Base-by-base conservation (phyloP, 495 filamentous ascomycete genomes). In the Talaromyces thailandensis region DNA sequence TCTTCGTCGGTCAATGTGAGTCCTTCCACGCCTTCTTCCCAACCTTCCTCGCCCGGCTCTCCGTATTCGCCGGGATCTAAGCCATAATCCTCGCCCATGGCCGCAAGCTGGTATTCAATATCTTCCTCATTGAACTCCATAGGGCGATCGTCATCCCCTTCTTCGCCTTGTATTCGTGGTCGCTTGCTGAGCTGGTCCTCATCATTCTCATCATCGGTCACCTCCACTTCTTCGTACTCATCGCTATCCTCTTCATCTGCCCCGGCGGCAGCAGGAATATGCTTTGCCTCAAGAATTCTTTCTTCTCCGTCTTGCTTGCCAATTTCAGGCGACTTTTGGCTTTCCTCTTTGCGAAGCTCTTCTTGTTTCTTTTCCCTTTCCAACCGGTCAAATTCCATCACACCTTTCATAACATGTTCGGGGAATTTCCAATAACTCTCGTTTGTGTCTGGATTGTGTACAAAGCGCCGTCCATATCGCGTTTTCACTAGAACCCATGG, bases 401-500 rank as follows among this genome's bases (percentile, higher is more conserved):
- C 89, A 4, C 82, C 91, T 67, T 86, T 85, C 80, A 91, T 84
- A 8, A 98, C 81, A 67, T 95, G 86, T 56, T 87, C 81, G 2
- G 94, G 93, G 62, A 96, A 88, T 65, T 87, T 89, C 94, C 94
- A 98, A 74, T 92, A 90, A 70, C 93, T 97, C 65, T 91, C 85
- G 28, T 92, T 88, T 53, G 88, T 92, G 55, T 84, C 81, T 0
- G 82, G 76, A 66, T 98, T 96, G 73, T 95, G 87, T 2, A 91
- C 92, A 71, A 98, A 98, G 57, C 91, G 80, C 58, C 95, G 82
- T 21, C 90, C 89, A 65, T 91, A 80, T 67, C 90, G 96, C 5
- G 94, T 98, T 67, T 89, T 90, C 28, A 98, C 92, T 3, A 98
- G 79, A 7, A 96, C 71, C 94, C 94, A 98, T n/a, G 92, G 90